Conservation (phyloP, 176 grass and related monocot genomes). For the Paspalum vaginatum region DNA sequence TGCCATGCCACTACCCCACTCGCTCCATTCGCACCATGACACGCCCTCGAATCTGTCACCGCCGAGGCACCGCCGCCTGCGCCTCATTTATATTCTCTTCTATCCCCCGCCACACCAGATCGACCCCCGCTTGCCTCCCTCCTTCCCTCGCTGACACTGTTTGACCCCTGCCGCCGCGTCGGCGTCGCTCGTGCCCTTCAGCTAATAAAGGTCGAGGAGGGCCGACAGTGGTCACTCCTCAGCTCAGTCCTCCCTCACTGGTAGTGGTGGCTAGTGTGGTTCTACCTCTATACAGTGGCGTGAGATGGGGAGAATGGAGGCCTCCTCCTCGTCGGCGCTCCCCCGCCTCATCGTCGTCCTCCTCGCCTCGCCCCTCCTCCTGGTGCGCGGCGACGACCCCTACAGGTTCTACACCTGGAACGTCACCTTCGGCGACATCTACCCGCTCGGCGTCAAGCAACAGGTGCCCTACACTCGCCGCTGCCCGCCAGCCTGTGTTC, state of each 20-base stretch:
- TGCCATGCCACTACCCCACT: constrained; percentile 5
- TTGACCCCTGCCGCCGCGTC: constrained; percentile 44
- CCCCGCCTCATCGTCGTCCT: constrained; percentile 10
- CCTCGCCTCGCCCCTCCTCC: not conserved
- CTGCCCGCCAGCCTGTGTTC: not conserved
- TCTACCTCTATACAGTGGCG: too few species aligned
- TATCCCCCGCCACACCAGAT: not conserved
- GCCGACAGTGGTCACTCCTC: too few species aligned
- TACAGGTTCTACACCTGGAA: constrained; percentile 90
- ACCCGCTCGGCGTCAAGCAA: constrained; percentile 82
- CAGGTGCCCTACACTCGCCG: constrained; percentile 31
- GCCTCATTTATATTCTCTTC: constrained; percentile 32
- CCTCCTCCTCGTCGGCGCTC: not conserved
- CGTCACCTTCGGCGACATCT: constrained; percentile 82
- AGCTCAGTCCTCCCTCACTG: too few species aligned
- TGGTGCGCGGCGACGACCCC: constrained; percentile 58
- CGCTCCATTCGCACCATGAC: not conserved
- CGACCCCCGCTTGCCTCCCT: constrained; percentile 11
- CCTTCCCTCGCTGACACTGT: constrained; percentile 1
- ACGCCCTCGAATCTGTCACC: constrained; percentile 14
- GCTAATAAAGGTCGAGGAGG: not conserved
- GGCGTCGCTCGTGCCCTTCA: not conserved
- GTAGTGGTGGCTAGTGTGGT: too few species aligned
- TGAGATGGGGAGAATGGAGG: constrained; percentile 37
- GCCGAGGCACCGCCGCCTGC: not conserved